Base-by-base conservation (phyloP, 495 filamentous ascomycete species). In the Hypoxylon lienhwacheense region DNA sequence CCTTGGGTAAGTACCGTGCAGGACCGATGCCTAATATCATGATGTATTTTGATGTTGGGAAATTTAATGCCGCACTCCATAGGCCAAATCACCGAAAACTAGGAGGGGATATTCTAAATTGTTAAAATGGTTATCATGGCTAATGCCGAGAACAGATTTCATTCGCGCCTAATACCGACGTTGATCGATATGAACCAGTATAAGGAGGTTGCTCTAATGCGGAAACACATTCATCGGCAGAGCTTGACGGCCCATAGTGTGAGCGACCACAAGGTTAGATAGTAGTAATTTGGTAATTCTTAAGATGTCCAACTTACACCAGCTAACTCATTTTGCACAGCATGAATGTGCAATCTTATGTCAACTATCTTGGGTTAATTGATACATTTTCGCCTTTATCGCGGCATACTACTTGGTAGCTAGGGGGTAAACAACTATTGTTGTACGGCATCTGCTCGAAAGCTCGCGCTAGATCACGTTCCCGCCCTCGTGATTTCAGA, bases 61-160 rank as follows among this genome's bases (percentile, higher is more conserved):
- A 62, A n/a, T 57, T 62, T 22, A 53, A 62, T 14, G 47, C 59
- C n/a, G 59, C 59, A 41, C 53, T 53, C 4, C 53, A n/a, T n/a
- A n/a, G n/a, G n/a, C n/a, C n/a, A n/a, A n/a, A n/a, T n/a, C n/a
- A n/a, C n/a, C n/a, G n/a, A n/a, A n/a, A n/a, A n/a, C n/a, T n/a
- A n/a, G n/a, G n/a, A n/a, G n/a, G n/a, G n/a, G n/a, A n/a, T n/a
- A n/a, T n/a, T n/a, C n/a, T n/a, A n/a, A n/a, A n/a, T n/a, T n/a
- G n/a, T n/a, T n/a, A n/a, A n/a, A n/a, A n/a, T n/a, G n/a, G n/a
- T n/a, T n/a, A n/a, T n/a, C n/a, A n/a, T n/a, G n/a, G n/a, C n/a
- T n/a, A n/a, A n/a, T n/a, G n/a, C n/a, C 47, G 53, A 28, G 53
- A 44, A 17, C 41, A 57, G 28, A 48, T 53, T 15, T 53, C 59